Evolutionary conservation across 345 rosid species (phyloP).

Genomic region (Tarenaya hassleriana): DNA sequence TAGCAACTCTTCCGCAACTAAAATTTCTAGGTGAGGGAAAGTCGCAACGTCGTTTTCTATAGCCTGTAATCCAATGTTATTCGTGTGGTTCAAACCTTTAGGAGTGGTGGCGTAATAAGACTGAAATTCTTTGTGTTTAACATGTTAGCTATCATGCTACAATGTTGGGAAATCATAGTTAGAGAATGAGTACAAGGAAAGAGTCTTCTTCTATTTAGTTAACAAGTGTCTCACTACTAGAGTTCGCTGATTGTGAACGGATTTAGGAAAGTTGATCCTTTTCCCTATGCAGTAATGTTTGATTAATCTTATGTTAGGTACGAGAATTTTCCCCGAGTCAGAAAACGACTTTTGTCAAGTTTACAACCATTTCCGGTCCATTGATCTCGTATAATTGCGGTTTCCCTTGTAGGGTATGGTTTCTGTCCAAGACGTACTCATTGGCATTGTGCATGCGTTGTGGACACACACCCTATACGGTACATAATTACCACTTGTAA

Average conservation of each 20-base stretch:
- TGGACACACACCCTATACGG: no score
- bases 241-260: no score
- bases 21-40: constrained; percentile 12
- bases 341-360: no score
- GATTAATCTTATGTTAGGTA: constrained; percentile 29
- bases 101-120: constrained; percentile 8
- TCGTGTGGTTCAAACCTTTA: not conserved
- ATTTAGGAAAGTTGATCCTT: no score
- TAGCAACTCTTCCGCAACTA: constrained; percentile 15
- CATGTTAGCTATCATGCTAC: constrained; percentile 14
- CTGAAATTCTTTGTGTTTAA: not conserved
- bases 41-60: constrained; percentile 13
- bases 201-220: not conserved
- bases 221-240: not conserved
- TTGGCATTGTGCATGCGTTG: no score
- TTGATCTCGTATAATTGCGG: constrained; percentile 17
- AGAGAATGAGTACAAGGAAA: constrained; percentile 7
- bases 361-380: no score
- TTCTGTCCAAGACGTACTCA: no score
- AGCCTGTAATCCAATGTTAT: constrained; percentile 6
- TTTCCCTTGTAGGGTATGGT: constrained; percentile 22
- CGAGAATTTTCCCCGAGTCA: constrained; percentile 15
- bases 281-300: no score
- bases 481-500: no score
- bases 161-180: not conserved